Evolutionary conservation across 352 stramenopile species (phyloP).

Genomic region (Phytophthora kernoviae): DNA sequence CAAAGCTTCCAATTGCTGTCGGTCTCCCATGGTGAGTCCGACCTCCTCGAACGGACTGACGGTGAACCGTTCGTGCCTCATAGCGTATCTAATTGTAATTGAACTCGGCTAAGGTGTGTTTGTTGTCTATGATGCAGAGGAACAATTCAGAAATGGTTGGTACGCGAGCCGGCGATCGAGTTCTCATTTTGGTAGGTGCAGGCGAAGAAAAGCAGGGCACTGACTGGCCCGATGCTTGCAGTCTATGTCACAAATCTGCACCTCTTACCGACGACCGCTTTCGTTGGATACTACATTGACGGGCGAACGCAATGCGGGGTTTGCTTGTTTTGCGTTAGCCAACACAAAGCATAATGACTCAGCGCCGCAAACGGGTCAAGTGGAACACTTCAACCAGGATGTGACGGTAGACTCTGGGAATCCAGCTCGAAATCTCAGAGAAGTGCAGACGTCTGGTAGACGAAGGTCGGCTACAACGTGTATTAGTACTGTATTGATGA

Average conservation of each 20-base stretch:
- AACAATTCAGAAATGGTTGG: conserved; percentile 28
- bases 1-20: conserved; percentile 26
- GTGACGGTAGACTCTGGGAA: not conserved
- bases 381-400: not conserved
- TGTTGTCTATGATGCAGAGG: not conserved
- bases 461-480: no score
- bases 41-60: conserved; percentile 31
- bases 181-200: not conserved
- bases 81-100: not conserved
- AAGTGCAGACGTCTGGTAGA: not conserved
- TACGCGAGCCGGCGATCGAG: not conserved
- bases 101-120: no score
- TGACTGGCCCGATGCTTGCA: conserved; percentile 1
- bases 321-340: not conserved
- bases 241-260: not conserved
- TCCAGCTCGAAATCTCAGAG: not conserved
- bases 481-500: not conserved
- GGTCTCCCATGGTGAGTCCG: conserved; percentile 26
- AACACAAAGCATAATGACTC: not conserved
- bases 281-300: no score
- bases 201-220: not conserved
- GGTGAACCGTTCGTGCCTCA: conserved; percentile 26
- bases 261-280: no score
- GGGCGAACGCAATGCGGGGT: not conserved
- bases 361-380: not conserved